Conservation (phyloP, 768 basidiomycete genomes). For the Trametes maxima region DNA sequence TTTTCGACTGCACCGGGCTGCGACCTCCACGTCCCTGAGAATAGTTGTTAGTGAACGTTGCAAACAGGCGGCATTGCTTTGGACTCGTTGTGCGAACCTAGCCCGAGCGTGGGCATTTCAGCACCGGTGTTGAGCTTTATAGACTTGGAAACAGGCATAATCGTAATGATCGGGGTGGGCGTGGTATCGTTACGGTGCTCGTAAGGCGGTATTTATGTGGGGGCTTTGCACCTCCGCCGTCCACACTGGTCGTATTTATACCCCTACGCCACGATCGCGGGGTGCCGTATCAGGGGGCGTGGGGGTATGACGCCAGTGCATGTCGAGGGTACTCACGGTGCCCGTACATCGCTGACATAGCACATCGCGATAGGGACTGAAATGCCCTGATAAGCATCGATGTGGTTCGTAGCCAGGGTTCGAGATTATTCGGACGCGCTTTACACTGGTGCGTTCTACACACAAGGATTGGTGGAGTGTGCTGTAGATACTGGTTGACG, state of each 20-base stretch:
- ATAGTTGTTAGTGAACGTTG: not conserved
- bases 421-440: too few relatives aligned
- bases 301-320: not conserved
- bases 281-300: not conserved
- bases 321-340: not conserved
- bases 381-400: not conserved
- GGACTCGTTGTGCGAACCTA: constrained; percentile 44
- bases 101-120: constrained; percentile 73
- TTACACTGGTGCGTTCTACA: too few relatives aligned
- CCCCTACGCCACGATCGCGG: not conserved
- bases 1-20: constrained; percentile 67
- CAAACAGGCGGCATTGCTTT: not conserved
- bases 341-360: constrained; percentile 1
- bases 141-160: constrained; percentile 50
- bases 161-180: not conserved
- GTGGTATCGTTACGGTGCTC: not conserved
- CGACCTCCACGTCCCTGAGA: constrained; percentile 77
- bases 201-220: not conserved
- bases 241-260: not conserved
- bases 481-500: too few relatives aligned
- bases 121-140: constrained; percentile 74
- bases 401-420: too few relatives aligned
- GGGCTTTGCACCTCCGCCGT: not conserved
- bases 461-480: too few relatives aligned
- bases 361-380: constrained; percentile 1